These are phyloP conservation scores for Daldinia grandis DNA, from an alignment of 495 filamentous ascomycete species.

Conservation along the genomic window DNA sequence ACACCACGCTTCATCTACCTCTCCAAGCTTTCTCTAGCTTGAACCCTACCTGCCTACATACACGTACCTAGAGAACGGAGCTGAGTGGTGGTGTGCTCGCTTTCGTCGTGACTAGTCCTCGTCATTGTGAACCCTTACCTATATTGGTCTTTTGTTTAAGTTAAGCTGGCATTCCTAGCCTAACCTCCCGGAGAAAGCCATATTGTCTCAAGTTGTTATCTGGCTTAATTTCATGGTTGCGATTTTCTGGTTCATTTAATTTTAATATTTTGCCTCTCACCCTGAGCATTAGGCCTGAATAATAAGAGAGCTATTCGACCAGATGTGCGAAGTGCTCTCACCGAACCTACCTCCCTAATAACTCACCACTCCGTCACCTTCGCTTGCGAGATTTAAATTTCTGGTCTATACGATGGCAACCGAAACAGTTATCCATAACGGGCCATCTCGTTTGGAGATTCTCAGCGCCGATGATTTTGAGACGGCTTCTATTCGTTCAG, in stretches of 20 bases:
- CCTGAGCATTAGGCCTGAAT: constrained; percentile 21
- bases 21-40: constrained; percentile 35
- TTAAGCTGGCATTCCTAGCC: constrained; percentile 19
- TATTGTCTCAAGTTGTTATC: constrained; percentile 23
- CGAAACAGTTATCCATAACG: constrained; percentile 43
- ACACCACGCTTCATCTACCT: neutral
- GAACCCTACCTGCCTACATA: constrained; percentile 18
- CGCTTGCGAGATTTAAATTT: constrained; percentile 24
- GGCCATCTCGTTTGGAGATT: constrained; percentile 40
- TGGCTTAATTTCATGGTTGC: constrained; percentile 31
- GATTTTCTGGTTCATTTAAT: constrained; percentile 22
- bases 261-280: constrained; percentile 4
- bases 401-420: constrained; percentile 36
- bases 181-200: constrained; percentile 2
- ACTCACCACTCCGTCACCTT: constrained; percentile 4
- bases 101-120: constrained; percentile 37
- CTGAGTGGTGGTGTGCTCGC: constrained; percentile 34
- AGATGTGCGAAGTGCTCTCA: constrained; percentile 32
- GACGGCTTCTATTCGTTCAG: constrained; percentile 62
- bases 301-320: constrained; percentile 28
- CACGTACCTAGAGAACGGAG: constrained; percentile 2
- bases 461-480: constrained; percentile 58
- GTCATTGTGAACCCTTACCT: constrained; percentile 34
- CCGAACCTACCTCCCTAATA: constrained; percentile 32
- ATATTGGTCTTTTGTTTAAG: constrained; percentile 24